Evolutionary conservation across 345 rosid genomes (phyloP), one percentile per base, ranked within the genome.

Genomic region (Salix dunnii): DNA sequence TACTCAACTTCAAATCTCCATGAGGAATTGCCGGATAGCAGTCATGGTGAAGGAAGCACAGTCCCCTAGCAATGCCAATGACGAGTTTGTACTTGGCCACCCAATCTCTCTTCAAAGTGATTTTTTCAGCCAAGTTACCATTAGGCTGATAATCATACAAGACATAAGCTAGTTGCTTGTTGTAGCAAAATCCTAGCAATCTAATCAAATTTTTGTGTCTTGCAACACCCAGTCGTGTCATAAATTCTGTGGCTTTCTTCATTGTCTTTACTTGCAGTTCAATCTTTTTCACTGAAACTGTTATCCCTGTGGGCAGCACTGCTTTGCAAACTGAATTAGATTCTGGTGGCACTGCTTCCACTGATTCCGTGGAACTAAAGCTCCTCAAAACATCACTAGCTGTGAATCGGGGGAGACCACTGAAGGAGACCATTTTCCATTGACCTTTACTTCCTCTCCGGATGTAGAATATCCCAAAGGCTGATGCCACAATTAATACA

Each of bases 41-140:
- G 42, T 93, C 98, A 80, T 91, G 93, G 86, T 95, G 99, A 86
- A 95, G 97, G 85, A 89, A 95, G 79, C 84, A 76, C 38, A 93
- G 91, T 66, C 94, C 99, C 70, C 86, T 90, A 2, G 97, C 98
- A 80, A 95, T 83, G 70, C 96, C 94, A 72, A n/a, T 81, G 25
- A 93, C 84, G 74, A 89, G 88, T 77, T 79, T 87, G 83, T 79
- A 85, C 83, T 93, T 93, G 30, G 86, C 74, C 27, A 73, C 68
- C 97, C 97, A 93, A 48, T 93, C 96, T 80, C 85, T 84, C 69
- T 84, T 89, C 75, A 76, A 48, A 63, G 62, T 75, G 31, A 87
- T 81, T 74, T 86, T 91, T 79, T 95, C 99, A 18, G 87, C 79
- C 78, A 95, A 80, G 79, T 88, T 91, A 51, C 89, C 91, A n/a